These are phyloP conservation scores for Glycine latifolia DNA, from an alignment of 306 rosid species.

Conservation along the genomic window DNA sequence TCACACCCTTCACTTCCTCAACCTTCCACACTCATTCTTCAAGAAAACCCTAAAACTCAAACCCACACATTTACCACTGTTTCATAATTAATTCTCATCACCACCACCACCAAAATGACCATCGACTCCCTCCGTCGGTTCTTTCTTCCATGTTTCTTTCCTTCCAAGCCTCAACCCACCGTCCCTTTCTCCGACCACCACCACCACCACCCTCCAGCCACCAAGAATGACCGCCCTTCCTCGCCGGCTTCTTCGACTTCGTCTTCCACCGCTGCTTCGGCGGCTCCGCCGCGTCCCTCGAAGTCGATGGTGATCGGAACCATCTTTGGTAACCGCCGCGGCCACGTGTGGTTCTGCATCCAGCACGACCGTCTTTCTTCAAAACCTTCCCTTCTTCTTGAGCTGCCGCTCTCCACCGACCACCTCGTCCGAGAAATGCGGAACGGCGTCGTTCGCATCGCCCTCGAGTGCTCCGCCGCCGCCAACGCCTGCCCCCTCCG, in stretches of 20 bases:
- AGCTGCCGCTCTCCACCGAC: constrained; percentile 74
- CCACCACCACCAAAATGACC: constrained; percentile 40
- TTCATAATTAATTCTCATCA: not conserved
- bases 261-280: not conserved
- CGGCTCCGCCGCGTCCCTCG: constrained; percentile 62
- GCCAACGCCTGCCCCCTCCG: constrained; percentile 62
- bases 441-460: constrained; percentile 79
- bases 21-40: too few relatives aligned
- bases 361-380: constrained; percentile 73
- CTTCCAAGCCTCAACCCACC: constrained; percentile 42
- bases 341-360: constrained; percentile 86
- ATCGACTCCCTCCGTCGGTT: constrained; percentile 87
- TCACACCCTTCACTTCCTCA: too few relatives aligned
- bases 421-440: constrained; percentile 88
- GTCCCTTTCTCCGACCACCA: not conserved
- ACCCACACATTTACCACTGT: too few relatives aligned
- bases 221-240: constrained; percentile 58
- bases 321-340: constrained; percentile 85
- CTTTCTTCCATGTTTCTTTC: constrained; percentile 79
- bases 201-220: constrained; percentile 23
- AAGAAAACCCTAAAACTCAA: too few relatives aligned
- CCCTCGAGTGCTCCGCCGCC: constrained; percentile 67
- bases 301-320: constrained; percentile 88
- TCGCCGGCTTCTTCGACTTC: constrained; percentile 55
- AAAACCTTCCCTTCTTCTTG: constrained; percentile 78